Conservation (phyloP, 2,329 filamentous ascomycete genomes). For the Aciculosporium take region DNA sequence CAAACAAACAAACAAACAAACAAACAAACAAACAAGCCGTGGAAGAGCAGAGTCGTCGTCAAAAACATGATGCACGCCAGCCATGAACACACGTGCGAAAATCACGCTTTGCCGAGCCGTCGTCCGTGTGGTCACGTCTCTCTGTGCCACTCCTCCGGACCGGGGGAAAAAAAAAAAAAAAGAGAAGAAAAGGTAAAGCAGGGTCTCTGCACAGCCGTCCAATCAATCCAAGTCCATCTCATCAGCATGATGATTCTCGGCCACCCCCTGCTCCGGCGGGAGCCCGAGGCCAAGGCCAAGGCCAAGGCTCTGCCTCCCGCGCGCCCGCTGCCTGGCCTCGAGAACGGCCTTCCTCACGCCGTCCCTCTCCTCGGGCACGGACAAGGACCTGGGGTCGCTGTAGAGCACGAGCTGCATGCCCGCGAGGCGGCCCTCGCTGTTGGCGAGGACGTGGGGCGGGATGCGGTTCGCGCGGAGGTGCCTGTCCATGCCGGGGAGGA, state of each 20-base stretch:
- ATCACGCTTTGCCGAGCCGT: neutral
- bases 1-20: neutral
- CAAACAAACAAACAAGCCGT: neutral
- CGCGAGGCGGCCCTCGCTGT: constrained; percentile 38
- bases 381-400: constrained; percentile 60
- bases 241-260: constrained; percentile 23
- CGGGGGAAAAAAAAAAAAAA: neutral
- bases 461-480: constrained; percentile 60
- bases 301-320: constrained; percentile 41
- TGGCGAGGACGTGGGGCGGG: constrained; percentile 48
- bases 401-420: constrained; percentile 74
- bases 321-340: constrained; percentile 56
- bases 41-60: neutral
- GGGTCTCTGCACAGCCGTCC: too few relatives aligned
- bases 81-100: neutral
- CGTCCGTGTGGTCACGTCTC: too few relatives aligned
- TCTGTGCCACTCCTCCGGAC: too few relatives aligned
- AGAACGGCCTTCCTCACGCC: constrained; percentile 72
- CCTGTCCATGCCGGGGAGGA: constrained; percentile 76
- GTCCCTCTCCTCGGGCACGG: constrained; percentile 59
- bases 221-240: constrained; percentile 52
- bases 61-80: neutral
- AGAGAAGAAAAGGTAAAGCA: too few relatives aligned
- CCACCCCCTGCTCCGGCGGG: too few relatives aligned
- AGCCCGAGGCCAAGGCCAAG: too few relatives aligned